Evolutionary conservation across 176 grass and related monocot species (phyloP), one percentile per base, ranked within the genome.

Genomic region (Coix lacrymajobi): DNA sequence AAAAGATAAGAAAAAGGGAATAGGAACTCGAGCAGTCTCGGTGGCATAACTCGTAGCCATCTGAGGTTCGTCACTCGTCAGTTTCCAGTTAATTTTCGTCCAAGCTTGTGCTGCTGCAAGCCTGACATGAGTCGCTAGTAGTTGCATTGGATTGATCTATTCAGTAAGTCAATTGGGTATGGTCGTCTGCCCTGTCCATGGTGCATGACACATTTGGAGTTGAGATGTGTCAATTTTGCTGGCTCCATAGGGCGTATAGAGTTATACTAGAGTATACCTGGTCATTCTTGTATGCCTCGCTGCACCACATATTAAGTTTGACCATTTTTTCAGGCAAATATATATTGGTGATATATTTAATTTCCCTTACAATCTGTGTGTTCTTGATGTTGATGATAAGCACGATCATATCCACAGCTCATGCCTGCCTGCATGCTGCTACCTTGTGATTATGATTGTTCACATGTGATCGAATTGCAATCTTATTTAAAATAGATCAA

Each of bases 141-240:
- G 13, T 49, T 49, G 70, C 70, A 49, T 49, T 73, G 70, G 72
- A 45, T 76, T 78, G 49, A 24, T 87, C 79, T 33, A 43, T 73
- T 70, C 31, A 54, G 7, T 81, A 11, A 58, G 31, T 77, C 16
- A 8, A 7, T 62, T 34, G 52, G n/a, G 12, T 16, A 49, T 11
- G 7, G 36, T 77, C 24, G 10, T 60, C 62, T 54, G 58, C 44
- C 58, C 78, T 63, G 39, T 46, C 40, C 3, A 46, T 45, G 60
- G 76, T 69, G 30, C 37, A 51, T 62, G 71, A 63, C 82, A 76
- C 54, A 29, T 89, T 63, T 76, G 77, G 28, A 81, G 34, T 70
- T 29, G 71, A 63, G 17, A 70, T 34, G 70, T 77, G 77, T 63
- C 74, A 20, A 68, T 81, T 77, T 85, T 76, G 45, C 57, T 34